These are phyloP conservation scores for Triticum timopheevii DNA, from an alignment of 176 grass and related monocot genomes.

Conservation along the genomic window DNA sequence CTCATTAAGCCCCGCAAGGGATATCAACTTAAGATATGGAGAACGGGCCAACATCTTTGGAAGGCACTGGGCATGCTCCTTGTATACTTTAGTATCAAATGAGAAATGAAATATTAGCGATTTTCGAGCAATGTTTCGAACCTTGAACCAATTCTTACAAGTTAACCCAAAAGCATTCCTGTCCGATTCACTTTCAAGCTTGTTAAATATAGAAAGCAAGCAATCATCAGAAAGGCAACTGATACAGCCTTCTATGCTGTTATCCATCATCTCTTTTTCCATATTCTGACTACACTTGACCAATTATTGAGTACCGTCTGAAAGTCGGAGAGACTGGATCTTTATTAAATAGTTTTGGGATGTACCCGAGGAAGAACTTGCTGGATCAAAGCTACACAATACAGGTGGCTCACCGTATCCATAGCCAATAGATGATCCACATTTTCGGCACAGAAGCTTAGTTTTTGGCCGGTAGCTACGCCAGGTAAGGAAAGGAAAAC, in stretches of 20 bases:
- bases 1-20: constrained; percentile 55
- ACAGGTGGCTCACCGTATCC: constrained; percentile 57
- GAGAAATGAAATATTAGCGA: constrained; percentile 64
- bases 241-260: constrained; percentile 22
- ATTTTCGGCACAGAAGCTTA: constrained; percentile 74
- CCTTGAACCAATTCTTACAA: constrained; percentile 73
- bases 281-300: constrained; percentile 25
- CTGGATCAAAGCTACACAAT: constrained; percentile 58
- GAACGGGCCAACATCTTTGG: constrained; percentile 57
- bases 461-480: constrained; percentile 56
- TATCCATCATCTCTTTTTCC: constrained; percentile 42
- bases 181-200: constrained; percentile 52
- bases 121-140: constrained; percentile 68
- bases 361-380: constrained; percentile 45
- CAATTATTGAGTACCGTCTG: constrained; percentile 33
- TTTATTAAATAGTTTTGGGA: constrained; percentile 67
- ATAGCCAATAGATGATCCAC: constrained; percentile 49
- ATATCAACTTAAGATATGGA: constrained; percentile 58
- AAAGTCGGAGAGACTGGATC: constrained; percentile 55
- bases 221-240: constrained; percentile 67
- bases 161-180: constrained; percentile 85
- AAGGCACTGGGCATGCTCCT: constrained; percentile 56
- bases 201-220: constrained; percentile 65
- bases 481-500: constrained; percentile 47
- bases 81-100: constrained; percentile 60